Percentiles rank a stretch among this genome's conserved stretches.
These are phyloP conservation scores for Trichoderma hamatum DNA, from an alignment of 2,329 filamentous ascomycete genomes.

Conservation along the genomic window DNA sequence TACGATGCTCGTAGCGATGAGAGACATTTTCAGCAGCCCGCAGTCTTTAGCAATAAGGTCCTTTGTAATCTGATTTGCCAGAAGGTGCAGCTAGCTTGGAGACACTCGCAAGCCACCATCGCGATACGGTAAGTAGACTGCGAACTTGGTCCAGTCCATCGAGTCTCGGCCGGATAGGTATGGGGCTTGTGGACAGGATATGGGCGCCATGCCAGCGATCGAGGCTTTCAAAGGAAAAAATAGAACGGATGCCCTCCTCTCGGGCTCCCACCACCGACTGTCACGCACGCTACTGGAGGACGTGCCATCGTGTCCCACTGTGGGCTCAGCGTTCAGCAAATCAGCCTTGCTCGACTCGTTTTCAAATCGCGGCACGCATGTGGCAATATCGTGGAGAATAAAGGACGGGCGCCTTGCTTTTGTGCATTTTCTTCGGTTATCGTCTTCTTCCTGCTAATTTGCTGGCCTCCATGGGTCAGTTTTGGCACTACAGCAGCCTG, in stretches of 20 bases:
- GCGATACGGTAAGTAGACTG: neutral
- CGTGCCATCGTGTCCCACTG: constrained; percentile 5
- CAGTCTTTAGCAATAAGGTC: neutral
- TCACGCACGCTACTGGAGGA: constrained; percentile 15
- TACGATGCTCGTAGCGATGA: neutral
- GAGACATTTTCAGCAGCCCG: neutral
- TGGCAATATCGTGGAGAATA: constrained; percentile 20
- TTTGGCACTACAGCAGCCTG: neutral
- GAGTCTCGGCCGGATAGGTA: neutral
- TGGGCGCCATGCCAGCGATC: neutral
- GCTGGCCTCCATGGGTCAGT: neutral
- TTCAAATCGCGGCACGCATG: constrained; percentile 15
- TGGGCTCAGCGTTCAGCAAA: neutral
- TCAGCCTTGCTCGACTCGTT: constrained; percentile 11
- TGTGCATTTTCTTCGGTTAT: constrained; percentile 22
- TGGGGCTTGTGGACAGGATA: neutral
- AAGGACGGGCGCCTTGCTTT: constrained; percentile 2
- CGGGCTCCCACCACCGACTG: neutral
- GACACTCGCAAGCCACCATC: neutral
- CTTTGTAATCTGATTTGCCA: neutral
- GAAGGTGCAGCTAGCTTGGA: neutral
- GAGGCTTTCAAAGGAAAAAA: neutral
- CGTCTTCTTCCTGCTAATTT: constrained; percentile 12
- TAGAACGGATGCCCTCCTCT: neutral
- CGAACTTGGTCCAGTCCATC: neutral